phyloP scores from a whole-genome alignment of 306 rosid species.

The Cicer judaicum region DNA sequence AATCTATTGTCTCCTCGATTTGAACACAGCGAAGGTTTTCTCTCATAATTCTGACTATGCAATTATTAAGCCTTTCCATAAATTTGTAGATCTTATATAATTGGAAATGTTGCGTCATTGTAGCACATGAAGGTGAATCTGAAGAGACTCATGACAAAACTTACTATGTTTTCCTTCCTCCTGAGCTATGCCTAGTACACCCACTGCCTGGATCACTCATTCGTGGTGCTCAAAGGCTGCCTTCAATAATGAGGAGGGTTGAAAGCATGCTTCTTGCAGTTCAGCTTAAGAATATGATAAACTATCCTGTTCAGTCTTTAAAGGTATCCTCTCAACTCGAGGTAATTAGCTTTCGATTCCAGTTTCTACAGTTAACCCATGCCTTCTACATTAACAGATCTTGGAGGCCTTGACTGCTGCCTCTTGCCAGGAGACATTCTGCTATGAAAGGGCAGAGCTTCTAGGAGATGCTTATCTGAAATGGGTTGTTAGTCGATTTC shows the following conservation, averaged over 20 bases:
- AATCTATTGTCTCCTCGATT: conserved; percentile 95
- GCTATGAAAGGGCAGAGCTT: conserved; percentile 99
- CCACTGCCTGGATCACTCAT: conserved; percentile 93
- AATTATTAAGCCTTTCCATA: conserved; percentile 18
- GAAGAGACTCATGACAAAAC: conserved; percentile 89
- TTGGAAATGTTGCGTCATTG: conserved; percentile 43
- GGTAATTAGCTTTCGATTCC: conserved; percentile 39
- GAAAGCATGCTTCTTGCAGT: conserved; percentile 97
- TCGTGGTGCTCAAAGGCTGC: conserved; percentile 98
- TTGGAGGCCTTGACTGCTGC: conserved; percentile 99
- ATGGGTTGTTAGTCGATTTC: conserved; percentile 97
- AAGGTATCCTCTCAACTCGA: conserved; percentile 62
- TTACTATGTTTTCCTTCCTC: conserved; percentile 95
- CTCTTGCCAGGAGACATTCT: conserved; percentile 99
- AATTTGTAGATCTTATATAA: conserved; percentile 37
- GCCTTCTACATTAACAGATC: conserved; percentile 62
- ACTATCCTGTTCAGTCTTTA: conserved; percentile 69
- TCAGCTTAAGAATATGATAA: conserved; percentile 77
- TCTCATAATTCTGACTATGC: conserved; percentile 37
- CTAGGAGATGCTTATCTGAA: conserved; percentile 99
- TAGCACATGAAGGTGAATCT: conserved; percentile 73
- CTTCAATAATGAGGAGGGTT: conserved; percentile 97
- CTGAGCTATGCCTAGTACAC: conserved; percentile 90
- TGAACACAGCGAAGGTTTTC: conserved; percentile 84
- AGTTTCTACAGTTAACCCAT: conserved; percentile 38